These are phyloP conservation scores for Aciculosporium take DNA, from an alignment of 2,329 filamentous ascomycete species.

Conservation along the genomic window DNA sequence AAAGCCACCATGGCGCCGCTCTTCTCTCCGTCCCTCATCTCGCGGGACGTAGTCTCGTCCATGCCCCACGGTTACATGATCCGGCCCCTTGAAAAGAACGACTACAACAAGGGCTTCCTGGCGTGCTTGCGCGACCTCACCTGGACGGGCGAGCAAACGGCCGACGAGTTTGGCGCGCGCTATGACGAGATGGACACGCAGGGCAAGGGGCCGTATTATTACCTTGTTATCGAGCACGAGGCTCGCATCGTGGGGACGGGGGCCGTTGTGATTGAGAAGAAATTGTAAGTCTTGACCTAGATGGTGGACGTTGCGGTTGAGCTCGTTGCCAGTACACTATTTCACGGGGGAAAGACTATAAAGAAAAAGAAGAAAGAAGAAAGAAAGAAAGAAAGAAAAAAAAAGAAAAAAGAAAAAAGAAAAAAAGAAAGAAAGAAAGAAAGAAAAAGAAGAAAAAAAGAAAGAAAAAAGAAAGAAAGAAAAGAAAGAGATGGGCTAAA, in stretches of 20 bases:
- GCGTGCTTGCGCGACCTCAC: conserved; percentile 65
- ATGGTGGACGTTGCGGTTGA: too few relatives aligned
- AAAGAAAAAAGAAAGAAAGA: neutral
- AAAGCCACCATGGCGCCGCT: conserved; percentile 24
- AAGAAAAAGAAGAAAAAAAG: neutral
- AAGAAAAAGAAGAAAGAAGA: too few relatives aligned
- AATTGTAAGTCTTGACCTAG: conserved; percentile 54
- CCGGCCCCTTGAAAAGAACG: conserved; percentile 52
- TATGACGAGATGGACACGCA: conserved; percentile 42
- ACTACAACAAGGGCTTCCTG: conserved; percentile 58
- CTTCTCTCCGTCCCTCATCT: conserved; percentile 54
- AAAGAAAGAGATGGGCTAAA: neutral
- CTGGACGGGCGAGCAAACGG: conserved; percentile 56
- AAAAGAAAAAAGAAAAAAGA: neutral
- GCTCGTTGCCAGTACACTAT: too few relatives aligned
- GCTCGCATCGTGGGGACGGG: conserved; percentile 58
- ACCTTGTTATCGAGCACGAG: conserved; percentile 54
- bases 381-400: too few relatives aligned
- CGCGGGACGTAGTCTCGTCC: conserved; percentile 40
- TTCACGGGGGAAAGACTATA: too few relatives aligned
- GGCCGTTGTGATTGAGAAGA: conserved; percentile 63
- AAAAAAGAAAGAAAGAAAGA: neutral
- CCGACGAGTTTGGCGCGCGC: conserved; percentile 50
- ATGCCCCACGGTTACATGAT: conserved; percentile 58
- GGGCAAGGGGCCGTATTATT: conserved; percentile 44